phyloP scores from a whole-genome alignment of 177 flowering plant species.

The Vitis hybrid region DNA sequence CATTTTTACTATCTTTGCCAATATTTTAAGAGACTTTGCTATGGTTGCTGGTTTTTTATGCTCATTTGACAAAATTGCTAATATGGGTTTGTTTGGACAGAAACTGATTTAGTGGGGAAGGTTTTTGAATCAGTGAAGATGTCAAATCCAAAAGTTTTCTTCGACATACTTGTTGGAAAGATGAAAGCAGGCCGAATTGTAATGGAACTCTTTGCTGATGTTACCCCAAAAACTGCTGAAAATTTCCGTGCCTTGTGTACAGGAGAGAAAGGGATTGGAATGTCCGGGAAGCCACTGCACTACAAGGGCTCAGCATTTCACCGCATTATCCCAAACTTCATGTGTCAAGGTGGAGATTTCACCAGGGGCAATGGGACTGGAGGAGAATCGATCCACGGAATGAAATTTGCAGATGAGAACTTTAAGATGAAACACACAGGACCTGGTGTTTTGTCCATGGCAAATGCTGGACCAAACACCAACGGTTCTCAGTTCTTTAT shows the following conservation, averaged over 20 bases:
- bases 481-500: conserved; percentile 77
- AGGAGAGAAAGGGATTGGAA: conserved; percentile 71
- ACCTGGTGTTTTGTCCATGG: conserved; percentile 67
- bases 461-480: conserved; percentile 63
- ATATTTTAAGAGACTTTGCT: background rate
- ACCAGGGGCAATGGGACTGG: conserved; percentile 71
- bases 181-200: conserved; percentile 53
- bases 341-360: conserved; percentile 89
- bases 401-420: conserved; percentile 65
- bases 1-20: background rate
- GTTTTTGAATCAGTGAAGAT: conserved; percentile 17
- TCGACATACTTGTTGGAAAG: conserved; percentile 57
- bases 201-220: conserved; percentile 65
- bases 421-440: conserved; percentile 63
- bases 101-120: background rate
- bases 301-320: conserved; percentile 71
- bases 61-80: background rate
- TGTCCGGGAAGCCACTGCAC: conserved; percentile 58
- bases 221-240: conserved; percentile 62
- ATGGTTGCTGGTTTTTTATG: background rate
- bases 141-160: conserved; percentile 76
- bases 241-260: conserved; percentile 79
- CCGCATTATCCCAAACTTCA: conserved; percentile 64
- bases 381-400: conserved; percentile 71
- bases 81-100: background rate